Percentiles rank a stretch among this genome's conserved stretches.
phyloP scores from a whole-genome alignment of 768 basidiomycete genomes.

The Coprinellus micaceus region DNA sequence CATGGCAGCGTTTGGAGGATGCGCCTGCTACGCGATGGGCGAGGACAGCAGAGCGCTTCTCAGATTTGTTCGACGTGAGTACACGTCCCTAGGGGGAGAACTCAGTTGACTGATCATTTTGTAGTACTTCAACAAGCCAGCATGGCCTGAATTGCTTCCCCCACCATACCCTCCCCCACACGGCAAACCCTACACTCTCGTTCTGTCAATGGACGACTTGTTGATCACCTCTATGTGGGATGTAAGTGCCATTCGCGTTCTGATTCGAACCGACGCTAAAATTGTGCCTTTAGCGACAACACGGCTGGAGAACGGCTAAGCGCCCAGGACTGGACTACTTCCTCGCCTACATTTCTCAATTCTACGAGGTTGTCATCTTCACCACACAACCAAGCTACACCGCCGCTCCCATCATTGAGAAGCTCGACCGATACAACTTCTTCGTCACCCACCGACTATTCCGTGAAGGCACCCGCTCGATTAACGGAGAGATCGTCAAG shows the following conservation, averaged over 20 bases:
- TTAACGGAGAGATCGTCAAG: conserved; percentile 67
- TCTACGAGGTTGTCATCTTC: conserved; percentile 97
- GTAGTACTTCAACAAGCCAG: conserved; percentile 90
- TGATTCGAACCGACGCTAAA: neutral
- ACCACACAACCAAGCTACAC: conserved; percentile 91
- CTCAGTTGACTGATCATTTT: neutral
- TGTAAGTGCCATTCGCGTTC: conserved; percentile 50
- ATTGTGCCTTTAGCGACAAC: conserved; percentile 57
- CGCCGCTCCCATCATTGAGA: conserved; percentile 82
- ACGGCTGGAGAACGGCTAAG: conserved; percentile 97
- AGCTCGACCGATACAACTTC: conserved; percentile 91
- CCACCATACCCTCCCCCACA: conserved; percentile 78
- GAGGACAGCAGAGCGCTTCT: conserved; percentile 59
- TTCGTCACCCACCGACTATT: conserved; percentile 88
- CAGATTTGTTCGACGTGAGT: conserved; percentile 67
- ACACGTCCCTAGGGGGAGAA: neutral
- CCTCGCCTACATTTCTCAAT: conserved; percentile 93
- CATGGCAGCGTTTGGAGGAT: conserved; percentile 49
- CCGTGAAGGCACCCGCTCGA: conserved; percentile 84
- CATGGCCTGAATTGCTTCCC: conserved; percentile 89
- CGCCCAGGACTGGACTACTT: conserved; percentile 98
- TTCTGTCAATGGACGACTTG: conserved; percentile 89
- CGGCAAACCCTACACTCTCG: conserved; percentile 87
- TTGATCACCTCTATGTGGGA: conserved; percentile 93
- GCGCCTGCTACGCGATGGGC: conserved; percentile 62